These are phyloP conservation scores for Saccharomycopsis sp. DNA, from an alignment of 805 yeast species.

Conservation along the genomic window DNA sequence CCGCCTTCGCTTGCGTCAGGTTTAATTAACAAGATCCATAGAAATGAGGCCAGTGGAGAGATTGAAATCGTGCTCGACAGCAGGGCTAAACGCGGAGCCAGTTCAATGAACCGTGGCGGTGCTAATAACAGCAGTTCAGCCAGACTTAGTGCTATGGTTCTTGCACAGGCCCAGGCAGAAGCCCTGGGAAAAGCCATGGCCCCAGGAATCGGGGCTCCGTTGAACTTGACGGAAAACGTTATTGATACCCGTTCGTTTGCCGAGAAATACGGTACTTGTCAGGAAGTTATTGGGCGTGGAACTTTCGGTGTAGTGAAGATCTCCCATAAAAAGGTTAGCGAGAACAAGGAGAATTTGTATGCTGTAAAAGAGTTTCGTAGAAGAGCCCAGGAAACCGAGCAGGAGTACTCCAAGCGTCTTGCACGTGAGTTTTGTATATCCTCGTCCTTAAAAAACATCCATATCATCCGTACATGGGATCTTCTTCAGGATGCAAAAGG, in stretches of 20 bases:
- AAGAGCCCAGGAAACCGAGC: constrained; percentile 52
- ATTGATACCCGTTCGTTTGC: constrained; percentile 54
- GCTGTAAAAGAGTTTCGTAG: constrained; percentile 86
- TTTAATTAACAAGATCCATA: constrained; percentile 48
- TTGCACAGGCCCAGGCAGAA: constrained; percentile 12
- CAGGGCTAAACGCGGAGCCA: not conserved
- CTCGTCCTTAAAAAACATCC: constrained; percentile 67
- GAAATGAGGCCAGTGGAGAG: constrained; percentile 31
- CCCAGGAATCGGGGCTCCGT: constrained; percentile 22
- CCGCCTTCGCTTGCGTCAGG: constrained; percentile 74
- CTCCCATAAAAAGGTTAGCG: constrained; percentile 57
- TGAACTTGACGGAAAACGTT: constrained; percentile 24
- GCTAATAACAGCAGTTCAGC: not conserved
- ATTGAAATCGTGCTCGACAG: constrained; percentile 30
- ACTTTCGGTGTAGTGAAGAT: constrained; percentile 91
- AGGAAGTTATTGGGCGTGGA: constrained; percentile 90
- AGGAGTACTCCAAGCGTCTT: constrained; percentile 62
- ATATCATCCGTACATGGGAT: constrained; percentile 72
- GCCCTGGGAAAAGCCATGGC: not conserved
- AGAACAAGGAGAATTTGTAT: constrained; percentile 44
- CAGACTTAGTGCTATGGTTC: constrained; percentile 25
- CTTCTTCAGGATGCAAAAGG: constrained; percentile 75
- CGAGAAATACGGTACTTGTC: constrained; percentile 90
- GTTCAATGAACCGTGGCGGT: not conserved
- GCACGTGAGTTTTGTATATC: constrained; percentile 82